Conservation (phyloP, 1,139 yeast genomes). For the Meyerozyma sp. region DNA sequence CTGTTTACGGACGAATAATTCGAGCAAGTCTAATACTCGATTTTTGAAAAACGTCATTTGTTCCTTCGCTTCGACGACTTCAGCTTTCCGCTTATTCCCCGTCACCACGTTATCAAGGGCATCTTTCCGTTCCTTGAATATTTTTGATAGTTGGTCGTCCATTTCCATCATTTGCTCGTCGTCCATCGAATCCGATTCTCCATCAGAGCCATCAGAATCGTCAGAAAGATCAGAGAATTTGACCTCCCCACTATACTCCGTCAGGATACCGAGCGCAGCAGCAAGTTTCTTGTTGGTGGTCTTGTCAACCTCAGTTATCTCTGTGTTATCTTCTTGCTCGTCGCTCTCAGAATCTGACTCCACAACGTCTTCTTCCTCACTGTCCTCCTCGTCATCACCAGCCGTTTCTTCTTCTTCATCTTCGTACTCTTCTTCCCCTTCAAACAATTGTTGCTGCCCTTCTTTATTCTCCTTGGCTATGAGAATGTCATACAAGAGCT, state of each 20-base stretch:
- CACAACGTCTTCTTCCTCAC: slow-evolving; percentile 18
- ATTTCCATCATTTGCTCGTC: slow-evolving; percentile 97
- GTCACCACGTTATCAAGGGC: slow-evolving; percentile 46
- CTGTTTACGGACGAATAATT: slow-evolving; percentile 48
- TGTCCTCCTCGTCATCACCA: slow-evolving; percentile 19
- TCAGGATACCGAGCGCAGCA: slow-evolving; percentile 68
- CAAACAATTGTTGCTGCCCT: slow-evolving; percentile 77
- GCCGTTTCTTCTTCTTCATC: slow-evolving; percentile 24
- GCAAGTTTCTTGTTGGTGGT: slow-evolving; percentile 72
- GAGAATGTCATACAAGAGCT: slow-evolving; percentile 61
- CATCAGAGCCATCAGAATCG: slow-evolving; percentile 36
- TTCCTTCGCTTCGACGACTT: slow-evolving; percentile 71
- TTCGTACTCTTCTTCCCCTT: slow-evolving; percentile 49
- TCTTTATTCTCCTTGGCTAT: slow-evolving; percentile 72
- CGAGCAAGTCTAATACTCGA: slow-evolving; percentile 72
- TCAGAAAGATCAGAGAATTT: slow-evolving; percentile 38
- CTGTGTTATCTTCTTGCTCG: slow-evolving; percentile 11
- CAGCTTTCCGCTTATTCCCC: slow-evolving; percentile 66
- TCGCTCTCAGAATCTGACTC: slow-evolving; percentile 12
- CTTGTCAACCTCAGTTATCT: slow-evolving; percentile 53
- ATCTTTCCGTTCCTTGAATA: slow-evolving; percentile 75
- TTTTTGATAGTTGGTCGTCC: slow-evolving; percentile 77
- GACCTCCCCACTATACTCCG: slow-evolving; percentile 40
- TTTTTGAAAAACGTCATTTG: slow-evolving; percentile 76
- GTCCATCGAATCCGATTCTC: slow-evolving; percentile 81